Evolutionary conservation across 2,329 filamentous ascomycete genomes (phyloP), one percentile per base, ranked within the genome.

Genomic region (Oidium heveae): DNA sequence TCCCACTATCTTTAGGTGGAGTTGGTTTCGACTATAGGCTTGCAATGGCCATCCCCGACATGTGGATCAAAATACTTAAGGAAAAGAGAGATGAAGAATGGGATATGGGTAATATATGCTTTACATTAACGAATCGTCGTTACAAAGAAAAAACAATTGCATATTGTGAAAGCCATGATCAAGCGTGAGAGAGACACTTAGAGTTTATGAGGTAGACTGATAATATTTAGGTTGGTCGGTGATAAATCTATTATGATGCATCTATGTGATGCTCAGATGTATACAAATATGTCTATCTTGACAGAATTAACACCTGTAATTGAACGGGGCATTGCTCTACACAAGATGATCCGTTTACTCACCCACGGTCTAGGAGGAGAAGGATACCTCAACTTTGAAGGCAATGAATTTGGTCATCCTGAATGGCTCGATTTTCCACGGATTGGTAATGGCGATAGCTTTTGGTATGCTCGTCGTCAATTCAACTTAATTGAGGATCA

Each of bases 401-500:
- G 91, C 57, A 98, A 98, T 68, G 91, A 98, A 68, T 98, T 98
- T 64, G 91, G 91, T 0, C 91, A 98, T 66, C 91, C 91, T 0
- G 91, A 98, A 68, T 98, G 91, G 91, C 83, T 98, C 41, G 91
- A 98, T 67, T 98, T 98, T 68, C 91, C 91, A 4, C 84, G 91
- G 53, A 86, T 82, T 63, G 91, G 91, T 56, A 95, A 95, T 69
- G 71, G 80, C 64, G 94, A 94, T 69, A 91, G 84, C 49, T 95
- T 88, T 73, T 89, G 86, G 80, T 94, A 94, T 65, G 88, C 88
- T 2, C 79, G 91, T 22, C 83, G 91, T 56, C 89, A 95, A 67
- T 80, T 95, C 61, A 96, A 98, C 68, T 76, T 98, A 16, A 81
- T 86, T 0, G 86, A 95, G 54, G 91, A 98, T 66, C 61, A 72